Base-by-base conservation (phyloP, 2,329 filamentous ascomycete species). In the Akanthomyces uredinophilus region DNA sequence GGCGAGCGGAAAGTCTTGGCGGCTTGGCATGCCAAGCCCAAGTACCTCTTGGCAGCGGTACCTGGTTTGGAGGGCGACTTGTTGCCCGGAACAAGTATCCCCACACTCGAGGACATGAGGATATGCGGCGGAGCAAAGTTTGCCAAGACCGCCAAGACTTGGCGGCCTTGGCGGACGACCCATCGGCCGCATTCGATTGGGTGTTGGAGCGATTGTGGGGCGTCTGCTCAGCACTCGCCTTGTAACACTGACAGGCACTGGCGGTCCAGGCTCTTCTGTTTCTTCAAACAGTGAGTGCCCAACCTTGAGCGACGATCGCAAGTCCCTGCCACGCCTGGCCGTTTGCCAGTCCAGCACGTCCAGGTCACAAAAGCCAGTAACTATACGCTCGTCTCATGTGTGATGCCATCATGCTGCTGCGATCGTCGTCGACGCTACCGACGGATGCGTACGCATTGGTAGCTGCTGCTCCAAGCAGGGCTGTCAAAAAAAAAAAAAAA, bases 141-240 rank as follows among this genome's bases (percentile, higher is more conserved):
- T 70, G 73, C 73, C 73, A 75, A 75, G 62, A 29, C 62, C 62
- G 72, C 72, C 73, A 75, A 74, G 72, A 6, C 73, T 76, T 76
- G 74, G 74, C 74, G 68, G 63, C 63, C 74, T 77, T 71, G 74
- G 74, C 74, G 69, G 67, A 67, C 68, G 69, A 69, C 68, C 69
- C 71, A 72, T 71, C 64, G 67, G 46, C 61, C 50, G 63, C 61
- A 64, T 69, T 63, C 67, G 62, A 75, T 75, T 75, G 60, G 60
- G n/a, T 44, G 22, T 8, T 32, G 24, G 10, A 6, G 2, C 24
- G 35, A 3, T 10, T 44, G 57, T 46, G 57, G 57, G 43, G 51
- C 52, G 24, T 18, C 44, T 32, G 24, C 52, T 62, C 60, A 55
- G 51, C 32, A 44, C 44, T 56, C 60, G 43, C 60, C 51, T 47